phyloP scores from a whole-genome alignment of 148 eudicot genomes.

The Silene conica region DNA sequence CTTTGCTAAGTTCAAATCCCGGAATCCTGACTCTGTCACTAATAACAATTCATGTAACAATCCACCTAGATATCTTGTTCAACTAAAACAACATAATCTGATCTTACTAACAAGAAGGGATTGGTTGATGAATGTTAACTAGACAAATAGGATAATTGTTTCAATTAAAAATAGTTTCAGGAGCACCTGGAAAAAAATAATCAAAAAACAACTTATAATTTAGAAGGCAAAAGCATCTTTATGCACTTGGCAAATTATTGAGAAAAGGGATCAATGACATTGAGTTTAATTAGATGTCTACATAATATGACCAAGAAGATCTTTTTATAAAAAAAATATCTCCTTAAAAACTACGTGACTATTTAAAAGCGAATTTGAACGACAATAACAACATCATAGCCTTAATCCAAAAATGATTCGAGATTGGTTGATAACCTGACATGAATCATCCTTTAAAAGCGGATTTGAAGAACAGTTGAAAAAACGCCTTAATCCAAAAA shows the following conservation, averaged over 20 bases:
- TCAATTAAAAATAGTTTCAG: neutral
- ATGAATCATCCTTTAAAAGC: no score
- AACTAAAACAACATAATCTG: conserved; percentile 2
- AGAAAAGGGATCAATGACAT: neutral
- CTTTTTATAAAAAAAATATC: no score
- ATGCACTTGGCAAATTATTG: conserved; percentile 3
- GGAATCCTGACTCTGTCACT: no score
- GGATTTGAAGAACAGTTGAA: no score
- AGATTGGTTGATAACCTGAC: no score
- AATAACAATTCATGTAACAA: no score
- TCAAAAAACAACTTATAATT: neutral
- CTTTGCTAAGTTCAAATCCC: no score
- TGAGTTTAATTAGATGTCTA: conserved; percentile 15
- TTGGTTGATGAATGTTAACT: neutral
- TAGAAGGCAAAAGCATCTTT: conserved; percentile 14
- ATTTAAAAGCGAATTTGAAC: neutral
- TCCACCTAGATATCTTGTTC: no score
- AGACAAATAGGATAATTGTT: conserved; percentile 9
- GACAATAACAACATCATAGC: no score
- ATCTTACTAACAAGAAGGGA: neutral
- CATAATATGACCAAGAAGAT: conserved; percentile 1
- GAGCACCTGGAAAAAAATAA: conserved; percentile 20
- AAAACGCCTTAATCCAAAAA: no score
- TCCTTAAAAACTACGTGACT: neutral
- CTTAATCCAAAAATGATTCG: no score